Conservation (phyloP, 805 yeast species). For the Suhomyces tanzawaensis region DNA sequence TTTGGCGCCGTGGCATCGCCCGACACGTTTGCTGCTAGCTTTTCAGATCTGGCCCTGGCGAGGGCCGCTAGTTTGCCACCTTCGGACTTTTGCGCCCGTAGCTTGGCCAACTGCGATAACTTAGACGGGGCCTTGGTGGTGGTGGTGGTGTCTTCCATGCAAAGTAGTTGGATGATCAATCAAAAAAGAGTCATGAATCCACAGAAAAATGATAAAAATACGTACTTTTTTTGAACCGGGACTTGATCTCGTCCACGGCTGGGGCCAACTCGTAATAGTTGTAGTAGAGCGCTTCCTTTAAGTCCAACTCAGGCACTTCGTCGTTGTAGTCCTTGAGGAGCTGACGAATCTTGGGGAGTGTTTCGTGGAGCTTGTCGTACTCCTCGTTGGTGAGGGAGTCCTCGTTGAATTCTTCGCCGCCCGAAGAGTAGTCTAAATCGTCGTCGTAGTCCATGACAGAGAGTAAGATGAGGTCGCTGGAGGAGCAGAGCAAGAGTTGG, state of each 20-base stretch:
- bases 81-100: conserved; percentile 14
- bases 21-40: neutral
- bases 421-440: conserved; percentile 25
- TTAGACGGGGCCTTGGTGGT: conserved; percentile 18
- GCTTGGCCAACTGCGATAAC: conserved; percentile 24
- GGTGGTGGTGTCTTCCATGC: neutral
- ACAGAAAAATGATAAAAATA: conserved; percentile 18
- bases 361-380: conserved; percentile 40
- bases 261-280: conserved; percentile 56
- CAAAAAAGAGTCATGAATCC: conserved; percentile 3
- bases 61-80: conserved; percentile 40
- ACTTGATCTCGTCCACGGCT: conserved; percentile 47
- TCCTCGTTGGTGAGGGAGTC: conserved; percentile 39
- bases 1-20: neutral
- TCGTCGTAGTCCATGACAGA: conserved; percentile 19
- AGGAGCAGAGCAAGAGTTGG: neutral
- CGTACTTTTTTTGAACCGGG: conserved; percentile 45
- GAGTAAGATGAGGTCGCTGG: too few species aligned
- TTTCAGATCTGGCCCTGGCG: conserved; percentile 40
- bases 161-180: neutral
- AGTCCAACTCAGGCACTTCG: conserved; percentile 44
- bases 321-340: conserved; percentile 40
- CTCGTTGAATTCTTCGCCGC: conserved; percentile 35
- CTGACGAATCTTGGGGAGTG: conserved; percentile 43
- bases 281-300: conserved; percentile 59